phyloP scores from a whole-genome alignment of 2,329 filamentous ascomycete species.

The Phoma sp. region DNA sequence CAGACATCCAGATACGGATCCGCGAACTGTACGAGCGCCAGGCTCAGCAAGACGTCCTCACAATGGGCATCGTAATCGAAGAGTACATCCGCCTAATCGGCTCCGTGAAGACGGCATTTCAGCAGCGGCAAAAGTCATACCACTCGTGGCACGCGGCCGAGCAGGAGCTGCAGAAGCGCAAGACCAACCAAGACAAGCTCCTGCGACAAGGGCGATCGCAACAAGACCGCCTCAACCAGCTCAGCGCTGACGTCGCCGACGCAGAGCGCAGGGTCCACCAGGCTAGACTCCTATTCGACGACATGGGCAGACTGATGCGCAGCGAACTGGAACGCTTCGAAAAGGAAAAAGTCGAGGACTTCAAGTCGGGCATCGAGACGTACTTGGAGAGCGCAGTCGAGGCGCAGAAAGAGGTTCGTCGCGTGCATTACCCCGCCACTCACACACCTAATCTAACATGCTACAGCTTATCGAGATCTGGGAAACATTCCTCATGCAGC shows the following conservation, averaged over 20 bases:
- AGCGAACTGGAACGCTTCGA: conserved; percentile 93
- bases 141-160: conserved; percentile 94
- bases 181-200: conserved; percentile 90
- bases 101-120: conserved; percentile 91
- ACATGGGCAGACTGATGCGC: conserved; percentile 95
- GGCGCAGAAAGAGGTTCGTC: conserved; percentile 92
- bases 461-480: conserved; percentile 82
- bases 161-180: conserved; percentile 88
- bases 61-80: conserved; percentile 95
- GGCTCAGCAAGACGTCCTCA: conserved; percentile 95
- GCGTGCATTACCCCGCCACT: no score
- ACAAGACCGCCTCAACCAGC: conserved; percentile 91
- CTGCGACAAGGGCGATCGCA: conserved; percentile 93
- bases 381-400: conserved; percentile 97
- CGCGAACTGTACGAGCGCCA: conserved; percentile 95
- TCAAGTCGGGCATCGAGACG: conserved; percentile 97
- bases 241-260: conserved; percentile 92
- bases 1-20: conserved; percentile 92
- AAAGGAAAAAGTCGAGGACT: conserved; percentile 97
- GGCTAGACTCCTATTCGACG: conserved; percentile 87
- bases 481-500: conserved; percentile 97
- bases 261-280: conserved; percentile 93
- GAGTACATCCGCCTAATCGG: conserved; percentile 97
- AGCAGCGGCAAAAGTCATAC: conserved; percentile 92
- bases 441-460: no score